These are phyloP conservation scores for Phytophthora pistaciae DNA, from an alignment of 352 stramenopile genomes.

Conservation along the genomic window DNA sequence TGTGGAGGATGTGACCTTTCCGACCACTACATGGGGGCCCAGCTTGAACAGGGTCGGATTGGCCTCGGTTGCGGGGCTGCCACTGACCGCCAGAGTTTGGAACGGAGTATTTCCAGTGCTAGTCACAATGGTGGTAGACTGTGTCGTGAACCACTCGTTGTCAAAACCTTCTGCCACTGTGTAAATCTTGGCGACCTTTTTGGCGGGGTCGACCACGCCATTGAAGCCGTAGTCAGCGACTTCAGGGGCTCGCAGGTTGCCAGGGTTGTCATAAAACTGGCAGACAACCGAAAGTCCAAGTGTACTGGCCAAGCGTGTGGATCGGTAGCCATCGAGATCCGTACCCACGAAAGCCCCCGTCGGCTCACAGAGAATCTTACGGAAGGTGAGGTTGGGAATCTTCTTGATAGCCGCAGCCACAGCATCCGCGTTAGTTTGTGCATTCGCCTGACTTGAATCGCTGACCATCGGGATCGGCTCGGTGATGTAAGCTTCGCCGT, in stretches of 20 bases:
- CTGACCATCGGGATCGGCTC: constrained; percentile 25
- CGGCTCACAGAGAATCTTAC: constrained; percentile 16
- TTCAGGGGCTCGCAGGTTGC: constrained; percentile 60
- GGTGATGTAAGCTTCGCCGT: constrained; percentile 77
- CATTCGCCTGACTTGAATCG: background rate
- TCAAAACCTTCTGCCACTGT: constrained; percentile 55
- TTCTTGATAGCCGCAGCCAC: constrained; percentile 49
- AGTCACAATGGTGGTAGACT: too few relatives aligned
- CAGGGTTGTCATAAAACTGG: constrained; percentile 65
- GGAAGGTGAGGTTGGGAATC: constrained; percentile 63
- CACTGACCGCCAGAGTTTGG: too few relatives aligned
- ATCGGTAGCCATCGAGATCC: constrained; percentile 26
- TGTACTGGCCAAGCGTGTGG: background rate
- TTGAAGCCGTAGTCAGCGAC: constrained; percentile 33
- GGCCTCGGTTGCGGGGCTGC: too few relatives aligned
- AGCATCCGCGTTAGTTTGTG: constrained; percentile 7
- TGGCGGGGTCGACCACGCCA: constrained; percentile 10
- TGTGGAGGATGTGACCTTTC: background rate
- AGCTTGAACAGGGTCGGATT: too few relatives aligned
- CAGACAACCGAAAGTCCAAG: constrained; percentile 63
- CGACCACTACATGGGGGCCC: too few relatives aligned
- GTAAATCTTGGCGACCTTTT: constrained; percentile 31
- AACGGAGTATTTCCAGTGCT: too few relatives aligned
- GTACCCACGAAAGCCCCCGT: too few relatives aligned
- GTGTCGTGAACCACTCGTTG: constrained; percentile 77